Evolutionary conservation across 1,139 yeast genomes (phyloP).

Genomic region (Saccharomycopsis crataegensis): DNA sequence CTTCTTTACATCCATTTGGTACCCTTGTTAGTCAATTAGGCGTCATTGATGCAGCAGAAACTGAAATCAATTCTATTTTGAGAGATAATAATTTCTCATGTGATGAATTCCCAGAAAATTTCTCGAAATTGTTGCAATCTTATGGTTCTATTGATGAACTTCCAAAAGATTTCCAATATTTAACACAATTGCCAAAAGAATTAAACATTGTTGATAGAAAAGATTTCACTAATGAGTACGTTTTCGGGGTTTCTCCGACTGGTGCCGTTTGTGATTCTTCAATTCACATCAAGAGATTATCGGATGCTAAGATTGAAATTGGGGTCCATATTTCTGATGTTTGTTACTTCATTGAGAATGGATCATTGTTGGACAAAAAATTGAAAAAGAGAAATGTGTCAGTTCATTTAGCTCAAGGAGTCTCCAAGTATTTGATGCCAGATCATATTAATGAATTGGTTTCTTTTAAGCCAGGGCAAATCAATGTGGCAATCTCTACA

Average conservation of each 20-base stretch:
- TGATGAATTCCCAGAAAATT: constrained; percentile 67
- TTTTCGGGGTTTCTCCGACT: constrained; percentile 59
- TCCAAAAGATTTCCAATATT: constrained; percentile 27
- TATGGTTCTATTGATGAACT: constrained; percentile 24
- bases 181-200: constrained; percentile 25
- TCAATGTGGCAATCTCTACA: constrained; percentile 68
- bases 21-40: constrained; percentile 86
- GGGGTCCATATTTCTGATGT: constrained; percentile 83
- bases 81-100: constrained; percentile 90
- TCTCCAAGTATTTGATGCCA: constrained; percentile 63
- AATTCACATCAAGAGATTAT: constrained; percentile 61
- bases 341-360: constrained; percentile 60
- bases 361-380: constrained; percentile 76
- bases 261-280: constrained; percentile 68
- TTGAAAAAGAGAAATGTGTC: constrained; percentile 87
- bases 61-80: constrained; percentile 82
- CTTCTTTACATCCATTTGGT: constrained; percentile 96
- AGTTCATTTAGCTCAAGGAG: constrained; percentile 81
- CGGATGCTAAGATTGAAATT: constrained; percentile 45
- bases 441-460: constrained; percentile 49
- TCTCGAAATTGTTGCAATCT: constrained; percentile 25
- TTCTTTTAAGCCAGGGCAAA: constrained; percentile 55
- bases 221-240: constrained; percentile 54
- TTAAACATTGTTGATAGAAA: constrained; percentile 41
- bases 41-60: constrained; percentile 62